Conservation (phyloP, 331 rosid genomes). For the Rosa hybrid region DNA sequence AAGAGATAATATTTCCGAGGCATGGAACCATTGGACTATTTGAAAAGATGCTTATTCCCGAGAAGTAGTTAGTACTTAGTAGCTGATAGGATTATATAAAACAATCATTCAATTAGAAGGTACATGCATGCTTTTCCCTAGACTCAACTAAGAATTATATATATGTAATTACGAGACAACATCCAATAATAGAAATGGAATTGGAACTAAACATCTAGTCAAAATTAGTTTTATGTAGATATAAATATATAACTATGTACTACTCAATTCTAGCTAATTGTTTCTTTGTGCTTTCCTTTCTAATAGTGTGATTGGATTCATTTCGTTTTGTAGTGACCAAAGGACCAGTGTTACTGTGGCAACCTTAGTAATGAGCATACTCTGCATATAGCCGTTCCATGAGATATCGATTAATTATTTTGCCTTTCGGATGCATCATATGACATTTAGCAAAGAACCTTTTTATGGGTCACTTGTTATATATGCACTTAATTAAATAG, state of each 20-base stretch:
- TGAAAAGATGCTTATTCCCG: conserved; percentile 9
- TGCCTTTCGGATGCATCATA: conserved; percentile 7
- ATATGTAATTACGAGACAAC: not conserved
- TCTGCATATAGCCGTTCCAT: conserved; percentile 10
- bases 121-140: conserved; percentile 16
- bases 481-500: no score
- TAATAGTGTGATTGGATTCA: not conserved
- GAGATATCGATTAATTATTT: not conserved
- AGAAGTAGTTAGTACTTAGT: not conserved
- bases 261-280: not conserved
- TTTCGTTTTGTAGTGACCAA: conserved; percentile 5
- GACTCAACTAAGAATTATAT: not conserved
- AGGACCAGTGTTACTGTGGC: not conserved
- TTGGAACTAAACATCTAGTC: conserved; percentile 14
- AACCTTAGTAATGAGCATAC: conserved; percentile 8
- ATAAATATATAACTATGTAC: no score
- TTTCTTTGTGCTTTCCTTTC: not conserved
- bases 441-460: not conserved
- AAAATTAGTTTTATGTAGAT: not conserved
- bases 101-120: conserved; percentile 20
- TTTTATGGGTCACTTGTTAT: not conserved
- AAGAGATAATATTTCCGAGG: conserved; percentile 2
- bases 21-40: not conserved
- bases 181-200: conserved; percentile 5
- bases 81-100: conserved; percentile 14